A percentile compares a stretch with the other conserved stretches of the same genome.
These are phyloP conservation scores for Polymyxa betae DNA, from an alignment of 208 protist genomes.

Conservation along the genomic window DNA sequence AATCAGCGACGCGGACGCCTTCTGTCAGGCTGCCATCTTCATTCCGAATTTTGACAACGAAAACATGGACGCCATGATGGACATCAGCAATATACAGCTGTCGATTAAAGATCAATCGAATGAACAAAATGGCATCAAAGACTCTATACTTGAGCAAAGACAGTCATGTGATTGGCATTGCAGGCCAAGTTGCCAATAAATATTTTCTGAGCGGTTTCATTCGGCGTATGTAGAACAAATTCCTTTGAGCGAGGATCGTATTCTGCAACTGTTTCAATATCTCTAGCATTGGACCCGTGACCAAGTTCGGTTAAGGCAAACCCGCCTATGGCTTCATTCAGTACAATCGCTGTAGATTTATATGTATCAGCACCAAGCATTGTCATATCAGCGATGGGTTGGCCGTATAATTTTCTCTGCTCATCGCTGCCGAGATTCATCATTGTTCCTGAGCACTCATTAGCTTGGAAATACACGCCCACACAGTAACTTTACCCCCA, in stretches of 20 bases:
- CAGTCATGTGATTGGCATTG: slow-evolving; percentile 1
- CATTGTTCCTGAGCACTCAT: neutral
- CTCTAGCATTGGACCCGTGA: slow-evolving; percentile 13
- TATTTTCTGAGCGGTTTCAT: slow-evolving; percentile 36
- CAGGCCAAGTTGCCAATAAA: slow-evolving; percentile 40
- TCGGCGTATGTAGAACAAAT: slow-evolving; percentile 28
- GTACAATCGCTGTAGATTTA: neutral
- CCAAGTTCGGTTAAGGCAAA: slow-evolving; percentile 34
- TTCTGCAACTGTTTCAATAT: slow-evolving; percentile 22
- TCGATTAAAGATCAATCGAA: neutral
- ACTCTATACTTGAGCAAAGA: slow-evolving; percentile 39
- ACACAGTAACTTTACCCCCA: neutral
- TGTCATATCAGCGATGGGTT: neutral
- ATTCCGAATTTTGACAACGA: neutral
- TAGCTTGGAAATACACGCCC: neutral
- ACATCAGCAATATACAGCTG: neutral
- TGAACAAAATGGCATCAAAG: too few relatives aligned
- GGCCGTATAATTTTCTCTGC: neutral
- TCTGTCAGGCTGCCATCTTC: neutral
- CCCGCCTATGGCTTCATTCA: neutral
- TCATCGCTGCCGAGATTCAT: slow-evolving; percentile 49
- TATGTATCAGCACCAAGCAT: neutral
- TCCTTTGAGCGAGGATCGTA: neutral
- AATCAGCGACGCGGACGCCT: slow-evolving; percentile 25
- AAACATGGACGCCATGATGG: slow-evolving; percentile 43